Evolutionary conservation across 2,329 filamentous ascomycete species (phyloP), one percentile per base, ranked within the genome.

Genomic region (Fusarium sp.): DNA sequence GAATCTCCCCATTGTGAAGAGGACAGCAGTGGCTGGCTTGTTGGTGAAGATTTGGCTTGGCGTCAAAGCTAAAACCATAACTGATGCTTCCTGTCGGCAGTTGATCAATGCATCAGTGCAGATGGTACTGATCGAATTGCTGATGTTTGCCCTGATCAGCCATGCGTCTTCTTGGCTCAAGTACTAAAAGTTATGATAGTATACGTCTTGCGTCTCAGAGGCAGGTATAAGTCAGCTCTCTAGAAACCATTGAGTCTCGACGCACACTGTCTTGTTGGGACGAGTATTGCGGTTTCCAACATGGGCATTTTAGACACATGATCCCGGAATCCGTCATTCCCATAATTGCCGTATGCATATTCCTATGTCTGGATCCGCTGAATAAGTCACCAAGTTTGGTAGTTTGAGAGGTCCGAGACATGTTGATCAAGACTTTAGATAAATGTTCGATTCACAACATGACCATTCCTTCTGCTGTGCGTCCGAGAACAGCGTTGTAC

Each of bases 11-110:
- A 14, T 59, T 36, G 9, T 24, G 8, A 42, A 36, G 51, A 51
- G 59, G 38, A 66, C 38, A 30, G 38, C n/a, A 39, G 44, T 41
- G 45, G 28, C 48, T 62, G 50, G 42, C 44, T 62, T 51, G 55
- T 66, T 32, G 36, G 39, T 61, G 59, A 73, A 69, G 26, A 64
- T 72, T 63, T 63, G 38, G 20, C 41, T 47, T 53, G 62, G 59
- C 32, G 58, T 26, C 47, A 50, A 69, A 69, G 53, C 58, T 41
- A 50, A 48, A 63, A 22, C 26, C 63, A 50, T 41, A 36, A 39
- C 17, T 42, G 30, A 44, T 59, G 24, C 30, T 47, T 68, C 17
- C 26, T 50, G 35, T 74, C 67, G 58, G 63, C 63, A 69, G 45
- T 72, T 74, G 48, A 58, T 44, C 20, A 24, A 30, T n/a, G n/a